These are phyloP conservation scores for Rhodofomes roseus DNA, from an alignment of 1,284 basidiomycete species.

Conservation along the genomic window DNA sequence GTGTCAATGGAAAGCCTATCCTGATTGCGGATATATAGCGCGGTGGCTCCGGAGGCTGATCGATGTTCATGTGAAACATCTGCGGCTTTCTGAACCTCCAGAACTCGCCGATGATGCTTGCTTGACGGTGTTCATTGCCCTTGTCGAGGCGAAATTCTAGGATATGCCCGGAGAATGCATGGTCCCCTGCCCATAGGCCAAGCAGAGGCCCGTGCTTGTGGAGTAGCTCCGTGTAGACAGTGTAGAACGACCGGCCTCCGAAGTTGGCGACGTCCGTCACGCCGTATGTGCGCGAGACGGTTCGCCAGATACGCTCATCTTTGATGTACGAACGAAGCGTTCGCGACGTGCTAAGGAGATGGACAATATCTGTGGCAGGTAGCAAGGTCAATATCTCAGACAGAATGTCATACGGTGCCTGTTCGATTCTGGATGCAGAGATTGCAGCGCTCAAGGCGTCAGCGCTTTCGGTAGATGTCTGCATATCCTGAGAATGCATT, in stretches of 20 bases:
- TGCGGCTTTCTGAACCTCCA: constrained; percentile 19
- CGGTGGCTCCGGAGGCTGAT: not conserved
- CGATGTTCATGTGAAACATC: constrained; percentile 3
- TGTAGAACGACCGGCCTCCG: constrained; percentile 17
- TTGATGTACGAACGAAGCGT: constrained; percentile 9
- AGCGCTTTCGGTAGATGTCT: not conserved
- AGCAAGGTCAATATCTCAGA: constrained; percentile 16
- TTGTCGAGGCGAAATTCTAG: constrained; percentile 14
- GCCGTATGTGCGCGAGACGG: constrained; percentile 11
- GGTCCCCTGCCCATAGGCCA: constrained; percentile 23
- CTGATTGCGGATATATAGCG: not conserved
- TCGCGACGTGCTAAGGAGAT: constrained; percentile 20
- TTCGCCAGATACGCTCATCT: constrained; percentile 24
- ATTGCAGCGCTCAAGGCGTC: not conserved
- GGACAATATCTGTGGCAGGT: constrained; percentile 16
- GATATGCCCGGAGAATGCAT: constrained; percentile 19
- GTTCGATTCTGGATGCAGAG: not conserved
- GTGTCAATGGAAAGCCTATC: not conserved
- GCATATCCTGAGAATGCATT: not conserved
- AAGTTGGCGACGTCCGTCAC: constrained; percentile 13
- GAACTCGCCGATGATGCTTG: constrained; percentile 18
- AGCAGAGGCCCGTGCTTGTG: constrained; percentile 20
- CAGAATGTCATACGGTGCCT: constrained; percentile 24
- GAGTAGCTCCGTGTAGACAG: constrained; percentile 17
- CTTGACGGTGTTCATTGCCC: constrained; percentile 2